phyloP scores from a whole-genome alignment of 169 alveolate genomes.

The Eimeria necatrix region DNA sequence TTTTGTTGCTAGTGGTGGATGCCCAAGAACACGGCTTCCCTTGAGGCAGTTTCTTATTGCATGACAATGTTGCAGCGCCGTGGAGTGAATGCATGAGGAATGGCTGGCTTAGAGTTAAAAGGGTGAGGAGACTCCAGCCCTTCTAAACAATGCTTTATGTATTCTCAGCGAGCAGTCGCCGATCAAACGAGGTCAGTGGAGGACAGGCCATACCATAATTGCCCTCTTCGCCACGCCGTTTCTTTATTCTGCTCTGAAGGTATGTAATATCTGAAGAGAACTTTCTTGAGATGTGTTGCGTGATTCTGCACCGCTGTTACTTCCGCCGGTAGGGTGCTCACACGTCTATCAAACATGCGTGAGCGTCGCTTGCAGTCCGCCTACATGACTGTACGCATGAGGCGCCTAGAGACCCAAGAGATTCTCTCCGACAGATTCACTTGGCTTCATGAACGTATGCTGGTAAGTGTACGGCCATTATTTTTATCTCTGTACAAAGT shows the following conservation, averaged over 20 bases:
- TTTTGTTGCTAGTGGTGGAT: too few species aligned
- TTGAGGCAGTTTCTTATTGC: too few species aligned
- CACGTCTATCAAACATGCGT: neutral
- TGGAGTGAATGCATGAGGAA: too few species aligned
- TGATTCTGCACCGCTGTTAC: too few species aligned
- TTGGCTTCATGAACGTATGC: constrained; percentile 84
- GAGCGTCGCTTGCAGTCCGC: constrained; percentile 48
- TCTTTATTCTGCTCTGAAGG: constrained; percentile 21
- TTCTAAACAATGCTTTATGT: too few species aligned
- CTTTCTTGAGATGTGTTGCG: too few species aligned
- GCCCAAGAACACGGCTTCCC: too few species aligned
- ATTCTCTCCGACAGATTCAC: constrained; percentile 82
- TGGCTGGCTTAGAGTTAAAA: too few species aligned
- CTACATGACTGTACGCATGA: constrained; percentile 71
- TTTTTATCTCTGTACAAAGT: too few species aligned
- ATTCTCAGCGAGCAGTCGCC: neutral
- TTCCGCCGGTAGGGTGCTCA: too few species aligned
- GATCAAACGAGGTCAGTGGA: constrained; percentile 11
- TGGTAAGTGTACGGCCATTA: constrained; percentile 39
- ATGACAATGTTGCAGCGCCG: too few species aligned
- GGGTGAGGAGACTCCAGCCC: too few species aligned
- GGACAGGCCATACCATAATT: constrained; percentile 53
- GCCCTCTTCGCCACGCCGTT: constrained; percentile 34
- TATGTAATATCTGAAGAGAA: neutral
- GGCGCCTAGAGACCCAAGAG: constrained; percentile 77